A percentile compares a stretch with the other conserved stretches of the same genome.
These are phyloP conservation scores for Aspergillus oerlinghausenensis DNA, from an alignment of 2,329 filamentous ascomycete species.

Conservation along the genomic window DNA sequence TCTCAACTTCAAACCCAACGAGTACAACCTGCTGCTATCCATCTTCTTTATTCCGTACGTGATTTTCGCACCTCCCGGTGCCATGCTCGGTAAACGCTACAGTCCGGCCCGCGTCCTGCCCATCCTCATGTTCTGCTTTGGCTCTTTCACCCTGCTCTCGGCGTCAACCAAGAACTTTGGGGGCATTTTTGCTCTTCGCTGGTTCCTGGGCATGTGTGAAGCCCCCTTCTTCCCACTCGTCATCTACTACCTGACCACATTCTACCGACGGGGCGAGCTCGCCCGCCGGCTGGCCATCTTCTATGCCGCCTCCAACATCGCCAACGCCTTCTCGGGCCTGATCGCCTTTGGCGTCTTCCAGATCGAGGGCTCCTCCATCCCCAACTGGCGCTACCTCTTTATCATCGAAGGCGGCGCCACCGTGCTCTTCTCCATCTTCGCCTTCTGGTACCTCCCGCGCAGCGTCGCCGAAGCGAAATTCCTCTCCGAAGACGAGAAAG, in stretches of 20 bases:
- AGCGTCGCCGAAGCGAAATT: constrained; percentile 63
- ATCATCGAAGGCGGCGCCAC: constrained; percentile 57
- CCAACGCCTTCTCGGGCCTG: constrained; percentile 61
- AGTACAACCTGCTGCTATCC: constrained; percentile 65
- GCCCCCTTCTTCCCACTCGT: constrained; percentile 66
- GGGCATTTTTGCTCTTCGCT: constrained; percentile 63
- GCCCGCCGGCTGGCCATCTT: constrained; percentile 67
- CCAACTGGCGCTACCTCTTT: constrained; percentile 51
- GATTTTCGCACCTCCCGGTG: constrained; percentile 61
- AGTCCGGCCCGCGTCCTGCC: constrained; percentile 62
- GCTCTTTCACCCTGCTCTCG: constrained; percentile 58
- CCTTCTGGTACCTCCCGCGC: constrained; percentile 64
- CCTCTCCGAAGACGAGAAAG: constrained; percentile 61
- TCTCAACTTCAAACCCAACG: constrained; percentile 55
- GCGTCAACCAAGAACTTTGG: constrained; percentile 56
- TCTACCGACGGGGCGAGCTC: constrained; percentile 68
- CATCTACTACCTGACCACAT: constrained; percentile 60
- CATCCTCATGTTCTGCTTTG: constrained; percentile 65
- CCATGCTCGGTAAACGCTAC: constrained; percentile 64
- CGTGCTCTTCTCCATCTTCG: constrained; percentile 58
- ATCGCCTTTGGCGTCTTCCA: constrained; percentile 60
- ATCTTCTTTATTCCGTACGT: constrained; percentile 76
- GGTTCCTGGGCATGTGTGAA: constrained; percentile 67
- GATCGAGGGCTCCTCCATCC: constrained; percentile 46
- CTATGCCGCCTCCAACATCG: constrained; percentile 72